Evolutionary conservation across 2,329 filamentous ascomycete genomes (phyloP), one percentile per base, ranked within the genome.

Genomic region (Aspergillus quadricinctus): DNA sequence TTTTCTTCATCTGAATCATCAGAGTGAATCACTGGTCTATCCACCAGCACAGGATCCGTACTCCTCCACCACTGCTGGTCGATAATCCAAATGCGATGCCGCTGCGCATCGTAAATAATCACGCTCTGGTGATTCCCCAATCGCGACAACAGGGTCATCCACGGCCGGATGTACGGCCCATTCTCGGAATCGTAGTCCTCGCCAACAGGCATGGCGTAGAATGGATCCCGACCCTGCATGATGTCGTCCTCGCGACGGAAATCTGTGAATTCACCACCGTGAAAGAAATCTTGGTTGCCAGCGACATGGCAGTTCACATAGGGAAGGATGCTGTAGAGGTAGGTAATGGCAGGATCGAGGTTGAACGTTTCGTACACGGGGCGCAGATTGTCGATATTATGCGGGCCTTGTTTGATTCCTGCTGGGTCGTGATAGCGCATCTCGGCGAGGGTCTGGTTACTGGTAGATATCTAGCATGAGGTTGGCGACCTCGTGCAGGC

Each of bases 381-480:
- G 14, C 66, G 21, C 21, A 55, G 52, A 21, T 58, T 41, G 10
- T 27, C 28, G 21, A 58, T 19, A 51, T 64, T 29, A 50, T 58
- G 57, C 0, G 59, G 57, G 1, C 53, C 50, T 0, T 3, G n/a
- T 3, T 58, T 23, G 14, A 60, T 58, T 3, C 17, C 45, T 2
- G 27, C 10, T 1, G 55, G 35, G 10, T 66, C 60, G 31, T 70
- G 54, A 51, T 66, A 69, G 8, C 56, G 66, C 68, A 70, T 69
- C 29, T 56, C 54, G 1, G 52, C 64, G 17, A 70, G 63, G 7
- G 65, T 69, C n/a, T n/a, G n/a, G n/a, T n/a, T n/a, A n/a, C 9
- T 58, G 54, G 53, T 69, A 71, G 25, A 71, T 66, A n/a, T 66
- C 50, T 11, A 69, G 63, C 55, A 71, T 56, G 37, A 58, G 50